These are phyloP conservation scores for Dissophora ornata DNA, from an alignment of 192 early-diverging fungal genomes.

Conservation along the genomic window DNA sequence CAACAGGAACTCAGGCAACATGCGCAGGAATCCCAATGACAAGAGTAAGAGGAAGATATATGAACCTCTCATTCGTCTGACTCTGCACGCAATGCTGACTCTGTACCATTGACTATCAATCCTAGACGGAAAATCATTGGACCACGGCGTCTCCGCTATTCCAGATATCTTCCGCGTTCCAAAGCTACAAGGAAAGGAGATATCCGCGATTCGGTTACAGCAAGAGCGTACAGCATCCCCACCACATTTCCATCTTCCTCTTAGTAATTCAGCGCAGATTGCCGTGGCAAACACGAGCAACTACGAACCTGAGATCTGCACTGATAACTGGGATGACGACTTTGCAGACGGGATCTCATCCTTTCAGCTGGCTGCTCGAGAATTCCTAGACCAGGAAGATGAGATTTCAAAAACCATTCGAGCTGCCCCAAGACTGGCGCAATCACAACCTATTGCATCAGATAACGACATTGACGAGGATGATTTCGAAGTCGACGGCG, in stretches of 20 bases:
- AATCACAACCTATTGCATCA: neutral
- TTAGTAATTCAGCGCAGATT: slow-evolving; percentile 1
- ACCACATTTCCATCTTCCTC: slow-evolving; percentile 15
- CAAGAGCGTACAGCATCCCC: slow-evolving; percentile 10
- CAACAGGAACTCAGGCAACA: slow-evolving; percentile 29
- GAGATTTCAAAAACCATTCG: slow-evolving; percentile 35
- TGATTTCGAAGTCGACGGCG: slow-evolving; percentile 29
- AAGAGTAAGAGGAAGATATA: slow-evolving; percentile 31
- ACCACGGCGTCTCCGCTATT: slow-evolving; percentile 24
- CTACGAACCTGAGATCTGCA: slow-evolving; percentile 31
- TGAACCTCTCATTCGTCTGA: too few species aligned
- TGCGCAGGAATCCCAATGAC: slow-evolving; percentile 15
- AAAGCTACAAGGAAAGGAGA: slow-evolving; percentile 10
- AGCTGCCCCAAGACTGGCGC: neutral
- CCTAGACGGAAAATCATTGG: slow-evolving; percentile 9
- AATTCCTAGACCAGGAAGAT: slow-evolving; percentile 39
- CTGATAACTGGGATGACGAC: slow-evolving; percentile 58
- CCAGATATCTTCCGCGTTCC: slow-evolving; percentile 25
- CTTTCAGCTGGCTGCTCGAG: slow-evolving; percentile 38
- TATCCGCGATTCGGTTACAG: slow-evolving; percentile 1
- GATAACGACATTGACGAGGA: slow-evolving; percentile 23
- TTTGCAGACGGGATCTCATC: slow-evolving; percentile 50
- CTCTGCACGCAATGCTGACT: too few species aligned
- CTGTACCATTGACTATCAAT: neutral
- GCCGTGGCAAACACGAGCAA: slow-evolving; percentile 17